phyloP scores from a whole-genome alignment of 345 rosid genomes.

The Sonneratia alba region DNA sequence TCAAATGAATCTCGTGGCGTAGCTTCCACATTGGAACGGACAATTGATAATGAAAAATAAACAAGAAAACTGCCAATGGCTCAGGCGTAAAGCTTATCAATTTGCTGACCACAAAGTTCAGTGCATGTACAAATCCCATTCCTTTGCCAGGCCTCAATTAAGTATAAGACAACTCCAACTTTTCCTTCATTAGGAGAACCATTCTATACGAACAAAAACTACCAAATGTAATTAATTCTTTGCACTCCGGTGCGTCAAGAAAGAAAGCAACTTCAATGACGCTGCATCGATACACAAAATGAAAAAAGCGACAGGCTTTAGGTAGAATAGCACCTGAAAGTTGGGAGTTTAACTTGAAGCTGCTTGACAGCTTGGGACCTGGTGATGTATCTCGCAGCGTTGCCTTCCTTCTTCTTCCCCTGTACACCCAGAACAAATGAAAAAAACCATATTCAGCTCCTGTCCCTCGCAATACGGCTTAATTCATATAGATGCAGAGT shows the following conservation, averaged over 20 bases:
- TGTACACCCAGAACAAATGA: constrained; percentile 14
- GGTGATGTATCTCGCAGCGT: constrained; percentile 74
- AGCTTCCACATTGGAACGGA: background rate
- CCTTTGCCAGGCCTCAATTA: background rate
- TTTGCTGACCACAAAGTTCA: background rate
- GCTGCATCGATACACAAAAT: background rate
- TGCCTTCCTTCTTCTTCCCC: constrained; percentile 99
- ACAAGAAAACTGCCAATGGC: background rate
- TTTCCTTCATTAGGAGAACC: background rate
- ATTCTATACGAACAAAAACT: background rate
- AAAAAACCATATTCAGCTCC: background rate
- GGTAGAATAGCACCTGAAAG: constrained; percentile 49
- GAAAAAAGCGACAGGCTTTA: background rate
- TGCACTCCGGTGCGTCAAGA: background rate
- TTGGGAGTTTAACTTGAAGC: constrained; percentile 62
- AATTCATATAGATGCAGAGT: background rate
- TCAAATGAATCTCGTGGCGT: background rate
- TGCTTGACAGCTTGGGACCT: constrained; percentile 76
- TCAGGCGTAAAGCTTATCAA: background rate
- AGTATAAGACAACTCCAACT: background rate
- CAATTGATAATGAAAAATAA: too few species aligned
- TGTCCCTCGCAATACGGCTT: background rate
- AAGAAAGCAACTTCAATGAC: background rate
- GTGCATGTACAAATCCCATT: background rate
- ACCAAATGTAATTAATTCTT: background rate